Evolutionary conservation across 2,329 filamentous ascomycete genomes (phyloP), one percentile per base, ranked within the genome.

Genomic region (Fusarium pseudograminearum): DNA sequence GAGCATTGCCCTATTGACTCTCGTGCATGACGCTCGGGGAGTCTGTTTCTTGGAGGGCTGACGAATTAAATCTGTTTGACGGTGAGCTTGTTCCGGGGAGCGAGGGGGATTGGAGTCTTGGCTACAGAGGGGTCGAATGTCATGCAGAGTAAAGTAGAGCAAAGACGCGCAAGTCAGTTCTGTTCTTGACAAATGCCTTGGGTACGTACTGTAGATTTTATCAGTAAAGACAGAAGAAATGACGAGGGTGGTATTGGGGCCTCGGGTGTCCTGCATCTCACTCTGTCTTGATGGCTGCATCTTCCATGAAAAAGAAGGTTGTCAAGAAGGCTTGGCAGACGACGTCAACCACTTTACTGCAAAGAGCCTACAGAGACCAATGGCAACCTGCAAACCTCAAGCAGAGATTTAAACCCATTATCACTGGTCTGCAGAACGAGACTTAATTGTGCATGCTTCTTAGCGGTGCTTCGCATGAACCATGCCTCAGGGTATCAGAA

Each of bases 1-100:
- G 45, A n/a, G 45, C 67, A 67, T 72, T 73, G 33, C 71, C 67
- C 15, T 57, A 56, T 74, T 63, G 50, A 69, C 65, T 52, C 41
- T 46, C 57, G 38, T 69, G 71, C 71, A 72, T 73, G 67, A 63
- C 47, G 56, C 54, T 57, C 58, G 69, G 57, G 53, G 61, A 61
- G 61, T 63, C 61, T 47, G 48, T 54, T 65, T 52, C 56, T 59
- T 72, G 70, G 63, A 65, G 40, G 34, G 16, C 51, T 44, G 42
- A 24, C 67, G 62, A 70, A 70, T 70, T 52, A 60, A 9, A 20
- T 12, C n/a, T 10, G 15, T 34, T 11, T 42, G 8, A 11, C 5
- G 45, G 48, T 60, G 67, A 70, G 62, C 67, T 70, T 67, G 53
- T 67, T 59, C 59, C 18, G 46, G 28, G 61, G 36, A 40, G 60